These are phyloP conservation scores for Peterozyma xylosa DNA, from an alignment of 805 yeast species.

Conservation along the genomic window DNA sequence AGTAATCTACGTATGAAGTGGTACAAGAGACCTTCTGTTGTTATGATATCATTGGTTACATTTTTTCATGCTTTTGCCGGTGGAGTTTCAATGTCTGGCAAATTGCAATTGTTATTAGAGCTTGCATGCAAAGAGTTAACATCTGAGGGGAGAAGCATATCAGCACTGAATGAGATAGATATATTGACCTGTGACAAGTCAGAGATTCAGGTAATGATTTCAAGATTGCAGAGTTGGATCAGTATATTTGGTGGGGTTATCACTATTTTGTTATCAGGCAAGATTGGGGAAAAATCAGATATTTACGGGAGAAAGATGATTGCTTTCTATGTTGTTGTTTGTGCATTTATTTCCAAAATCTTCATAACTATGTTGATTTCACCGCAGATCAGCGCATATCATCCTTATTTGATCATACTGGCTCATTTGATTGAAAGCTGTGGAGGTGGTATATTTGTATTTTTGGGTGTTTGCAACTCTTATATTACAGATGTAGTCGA, in stretches of 20 bases:
- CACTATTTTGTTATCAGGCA: slow-evolving; percentile 48
- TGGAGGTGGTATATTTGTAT: slow-evolving; percentile 57
- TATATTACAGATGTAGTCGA: slow-evolving; percentile 71
- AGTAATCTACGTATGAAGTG: slow-evolving; percentile 35
- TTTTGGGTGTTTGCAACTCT: slow-evolving; percentile 54
- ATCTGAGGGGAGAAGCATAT: background rate
- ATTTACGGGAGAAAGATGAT: slow-evolving; percentile 52
- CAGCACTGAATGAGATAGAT: background rate
- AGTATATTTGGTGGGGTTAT: slow-evolving; percentile 34
- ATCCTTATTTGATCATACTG: slow-evolving; percentile 29
- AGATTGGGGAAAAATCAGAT: slow-evolving; percentile 59
- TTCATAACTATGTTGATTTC: slow-evolving; percentile 12
- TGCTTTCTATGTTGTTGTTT: slow-evolving; percentile 22
- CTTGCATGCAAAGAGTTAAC: slow-evolving; percentile 4
- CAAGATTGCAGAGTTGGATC: slow-evolving; percentile 39
- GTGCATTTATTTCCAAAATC: slow-evolving; percentile 11
- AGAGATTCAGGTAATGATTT: slow-evolving; percentile 33
- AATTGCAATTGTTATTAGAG: slow-evolving; percentile 4
- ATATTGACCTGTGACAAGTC: slow-evolving; percentile 26
- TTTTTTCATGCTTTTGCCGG: slow-evolving; percentile 1
- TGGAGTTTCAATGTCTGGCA: slow-evolving; percentile 6
- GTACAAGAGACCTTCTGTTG: slow-evolving; percentile 42
- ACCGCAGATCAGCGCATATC: slow-evolving; percentile 18
- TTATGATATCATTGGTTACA: slow-evolving; percentile 22
- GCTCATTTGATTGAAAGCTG: slow-evolving; percentile 37